A percentile compares a stretch with the other conserved stretches of the same genome.
Evolutionary conservation across 176 grass and related monocot species (phyloP).

Genomic region (Eleusine coracana): DNA sequence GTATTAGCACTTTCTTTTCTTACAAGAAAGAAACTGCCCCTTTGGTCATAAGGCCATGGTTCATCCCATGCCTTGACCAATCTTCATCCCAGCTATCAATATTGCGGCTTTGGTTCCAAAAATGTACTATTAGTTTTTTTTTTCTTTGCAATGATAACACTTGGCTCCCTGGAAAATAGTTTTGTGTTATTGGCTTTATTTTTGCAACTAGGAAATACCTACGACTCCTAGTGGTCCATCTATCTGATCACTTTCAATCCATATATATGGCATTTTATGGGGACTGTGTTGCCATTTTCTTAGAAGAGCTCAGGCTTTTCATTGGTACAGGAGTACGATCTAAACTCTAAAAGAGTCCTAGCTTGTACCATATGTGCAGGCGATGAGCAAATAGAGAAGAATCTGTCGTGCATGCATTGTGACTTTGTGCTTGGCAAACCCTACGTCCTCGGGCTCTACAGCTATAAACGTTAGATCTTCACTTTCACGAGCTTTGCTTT

Average conservation of each 20-base stretch:
- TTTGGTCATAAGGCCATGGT: not conserved
- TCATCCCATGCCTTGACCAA: not conserved
- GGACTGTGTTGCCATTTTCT: slow-evolving; percentile 28
- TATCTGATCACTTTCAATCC: not conserved
- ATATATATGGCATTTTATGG: slow-evolving; percentile 44
- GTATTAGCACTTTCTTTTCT: too few species aligned
- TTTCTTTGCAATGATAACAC: not conserved
- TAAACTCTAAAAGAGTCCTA: slow-evolving; percentile 41
- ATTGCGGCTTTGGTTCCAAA: not conserved
- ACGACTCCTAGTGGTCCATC: slow-evolving; percentile 7
- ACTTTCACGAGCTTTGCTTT: slow-evolving; percentile 54
- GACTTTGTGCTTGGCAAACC: slow-evolving; percentile 45
- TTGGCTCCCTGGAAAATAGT: not conserved
- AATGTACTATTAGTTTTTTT: not conserved
- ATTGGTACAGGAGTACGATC: slow-evolving; percentile 49
- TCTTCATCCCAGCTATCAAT: not conserved
- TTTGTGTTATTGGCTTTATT: not conserved
- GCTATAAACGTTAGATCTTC: slow-evolving; percentile 38
- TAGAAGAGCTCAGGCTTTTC: slow-evolving; percentile 25
- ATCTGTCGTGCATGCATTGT: slow-evolving; percentile 34
- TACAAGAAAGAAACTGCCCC: not conserved
- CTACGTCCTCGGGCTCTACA: slow-evolving; percentile 36
- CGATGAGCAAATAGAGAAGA: slow-evolving; percentile 49
- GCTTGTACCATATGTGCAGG: slow-evolving; percentile 41
- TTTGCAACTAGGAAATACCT: not conserved